Evolutionary conservation across 495 filamentous ascomycete genomes (phyloP).

Genomic region (Patellaria atrata): DNA sequence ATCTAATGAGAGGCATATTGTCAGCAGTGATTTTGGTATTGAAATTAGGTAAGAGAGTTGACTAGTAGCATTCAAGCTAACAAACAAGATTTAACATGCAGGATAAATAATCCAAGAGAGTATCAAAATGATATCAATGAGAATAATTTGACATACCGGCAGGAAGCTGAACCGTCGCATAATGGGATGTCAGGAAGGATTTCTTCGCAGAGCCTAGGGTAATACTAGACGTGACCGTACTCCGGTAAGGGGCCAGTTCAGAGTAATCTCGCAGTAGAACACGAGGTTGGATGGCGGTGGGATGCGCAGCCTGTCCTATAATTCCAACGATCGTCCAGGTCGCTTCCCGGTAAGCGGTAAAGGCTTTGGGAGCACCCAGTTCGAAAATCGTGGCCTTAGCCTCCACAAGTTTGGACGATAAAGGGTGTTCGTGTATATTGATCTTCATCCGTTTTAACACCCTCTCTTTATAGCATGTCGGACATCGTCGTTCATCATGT

Average conservation of each 20-base stretch:
- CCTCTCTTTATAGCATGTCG: constrained; percentile 22
- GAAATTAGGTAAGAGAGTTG: too few relatives aligned
- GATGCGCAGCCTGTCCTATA: constrained; percentile 9
- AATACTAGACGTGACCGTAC: constrained; percentile 9
- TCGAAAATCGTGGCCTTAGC: constrained; percentile 32
- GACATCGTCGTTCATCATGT: constrained; percentile 28
- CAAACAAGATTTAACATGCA: too few relatives aligned
- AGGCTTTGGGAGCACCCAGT: constrained; percentile 25
- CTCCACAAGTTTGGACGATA: constrained; percentile 25
- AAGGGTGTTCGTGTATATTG: constrained; percentile 31
- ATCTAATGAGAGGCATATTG: too few relatives aligned
- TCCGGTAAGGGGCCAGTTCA: constrained; percentile 6
- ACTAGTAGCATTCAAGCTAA: too few relatives aligned
- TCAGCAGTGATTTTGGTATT: too few relatives aligned
- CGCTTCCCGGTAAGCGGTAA: constrained; percentile 32
- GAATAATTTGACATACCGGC: too few relatives aligned
- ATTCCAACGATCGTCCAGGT: constrained; percentile 27
- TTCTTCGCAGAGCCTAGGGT: constrained; percentile 29
- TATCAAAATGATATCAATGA: too few relatives aligned
- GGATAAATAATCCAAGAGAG: too few relatives aligned
- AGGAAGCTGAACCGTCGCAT: constrained; percentile 18
- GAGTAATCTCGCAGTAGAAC: constrained; percentile 15
- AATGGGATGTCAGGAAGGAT: constrained; percentile 27
- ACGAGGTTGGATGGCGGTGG: background rate
- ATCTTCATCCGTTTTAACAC: constrained; percentile 27